A percentile compares a stretch with the other conserved stretches of the same genome.
Conservation (phyloP, 2,329 filamentous ascomycete species). For the Elsinoe fawcettii region DNA sequence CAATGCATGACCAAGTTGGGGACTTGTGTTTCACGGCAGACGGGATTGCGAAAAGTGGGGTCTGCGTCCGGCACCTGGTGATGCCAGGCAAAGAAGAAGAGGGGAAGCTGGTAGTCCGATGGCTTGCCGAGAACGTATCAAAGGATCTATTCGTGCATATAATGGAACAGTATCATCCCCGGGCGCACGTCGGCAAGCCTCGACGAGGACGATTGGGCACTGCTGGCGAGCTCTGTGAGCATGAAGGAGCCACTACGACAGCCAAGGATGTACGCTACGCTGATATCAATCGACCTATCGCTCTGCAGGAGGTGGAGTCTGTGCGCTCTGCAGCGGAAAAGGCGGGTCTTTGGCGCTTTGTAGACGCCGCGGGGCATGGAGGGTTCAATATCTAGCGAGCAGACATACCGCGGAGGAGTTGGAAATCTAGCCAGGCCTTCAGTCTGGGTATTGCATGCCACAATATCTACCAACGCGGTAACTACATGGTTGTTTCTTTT, state of each 20-base stretch:
- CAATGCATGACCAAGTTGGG: constrained; percentile 65
- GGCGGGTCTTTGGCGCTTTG: constrained; percentile 72
- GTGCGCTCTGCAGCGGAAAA: constrained; percentile 61
- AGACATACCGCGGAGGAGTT: no score
- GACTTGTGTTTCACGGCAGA: constrained; percentile 76
- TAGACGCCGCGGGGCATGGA: constrained; percentile 53
- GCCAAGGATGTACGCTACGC: constrained; percentile 54
- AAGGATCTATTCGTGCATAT: constrained; percentile 73
- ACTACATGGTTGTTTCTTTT: no score
- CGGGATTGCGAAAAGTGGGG: constrained; percentile 68
- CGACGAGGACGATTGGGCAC: constrained; percentile 31
- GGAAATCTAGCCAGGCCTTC: no score
- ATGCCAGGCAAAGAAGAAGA: constrained; percentile 77
- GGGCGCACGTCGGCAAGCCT: constrained; percentile 71
- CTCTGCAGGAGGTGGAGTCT: constrained; percentile 54
- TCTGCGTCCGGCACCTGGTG: constrained; percentile 71
- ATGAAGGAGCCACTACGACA: constrained; percentile 27
- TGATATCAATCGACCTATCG: constrained; percentile 70
- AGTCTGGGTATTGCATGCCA: no score
- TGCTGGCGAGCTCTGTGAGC: constrained; percentile 26
- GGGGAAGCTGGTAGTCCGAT: constrained; percentile 64
- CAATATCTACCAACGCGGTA: no score
- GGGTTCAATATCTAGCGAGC: constrained; percentile 43
- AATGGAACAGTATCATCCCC: constrained; percentile 81
- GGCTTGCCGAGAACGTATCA: constrained; percentile 65